Evolutionary conservation across 352 stramenopile genomes (phyloP).

Genomic region (Phytophthora pinifolia): DNA sequence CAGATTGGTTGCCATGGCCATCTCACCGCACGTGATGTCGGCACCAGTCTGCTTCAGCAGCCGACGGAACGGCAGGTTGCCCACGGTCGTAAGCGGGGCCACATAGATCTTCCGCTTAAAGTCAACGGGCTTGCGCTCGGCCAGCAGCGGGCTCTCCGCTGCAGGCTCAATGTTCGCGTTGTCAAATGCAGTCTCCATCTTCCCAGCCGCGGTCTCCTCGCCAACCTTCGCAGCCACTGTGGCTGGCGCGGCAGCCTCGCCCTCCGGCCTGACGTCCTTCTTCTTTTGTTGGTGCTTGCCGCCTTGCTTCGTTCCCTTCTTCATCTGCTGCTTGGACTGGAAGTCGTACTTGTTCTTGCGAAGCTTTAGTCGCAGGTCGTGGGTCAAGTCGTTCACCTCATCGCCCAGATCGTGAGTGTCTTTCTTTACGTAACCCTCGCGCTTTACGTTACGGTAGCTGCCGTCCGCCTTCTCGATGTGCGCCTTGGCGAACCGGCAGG

Average conservation of each 20-base stretch:
- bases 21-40: constrained; percentile 99
- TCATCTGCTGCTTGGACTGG: constrained; percentile 71
- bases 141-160: constrained; percentile 45
- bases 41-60: constrained; percentile 97
- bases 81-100: constrained; percentile 98
- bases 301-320: constrained; percentile 52
- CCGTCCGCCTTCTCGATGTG: constrained; percentile 79
- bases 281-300: constrained; percentile 37
- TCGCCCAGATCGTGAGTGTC: constrained; percentile 33
- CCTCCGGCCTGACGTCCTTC: constrained; percentile 11
- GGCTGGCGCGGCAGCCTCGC: background rate
- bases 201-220: background rate
- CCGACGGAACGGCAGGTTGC: constrained; percentile 98
- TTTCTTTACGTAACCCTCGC: constrained; percentile 29
- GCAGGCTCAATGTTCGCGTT: constrained; percentile 30
- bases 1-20: constrained; percentile 96
- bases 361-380: constrained; percentile 78
- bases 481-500: constrained; percentile 87
- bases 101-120: constrained; percentile 99
- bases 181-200: constrained; percentile 10
- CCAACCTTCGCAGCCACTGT: background rate
- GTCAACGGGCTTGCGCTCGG: constrained; percentile 92
- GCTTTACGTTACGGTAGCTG: constrained; percentile 47
- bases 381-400: constrained; percentile 87
- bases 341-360: constrained; percentile 95